phyloP scores from a whole-genome alignment of 1,139 yeast genomes.

The Torulaspora pretoriensis region DNA sequence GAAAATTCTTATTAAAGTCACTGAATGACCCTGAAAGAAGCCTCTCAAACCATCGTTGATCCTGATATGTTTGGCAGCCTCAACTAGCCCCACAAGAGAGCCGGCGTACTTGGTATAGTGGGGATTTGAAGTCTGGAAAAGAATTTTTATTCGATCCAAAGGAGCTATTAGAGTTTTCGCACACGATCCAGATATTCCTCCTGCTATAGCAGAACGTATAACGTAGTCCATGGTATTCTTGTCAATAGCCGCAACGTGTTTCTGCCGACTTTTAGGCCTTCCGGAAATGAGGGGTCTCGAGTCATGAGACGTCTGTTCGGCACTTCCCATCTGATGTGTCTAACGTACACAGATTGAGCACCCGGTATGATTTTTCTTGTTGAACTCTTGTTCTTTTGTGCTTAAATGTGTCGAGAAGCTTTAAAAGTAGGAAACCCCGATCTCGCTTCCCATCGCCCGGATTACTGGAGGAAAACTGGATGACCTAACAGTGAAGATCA shows the following conservation, averaged over 20 bases:
- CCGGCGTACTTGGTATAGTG: slow-evolving; percentile 79
- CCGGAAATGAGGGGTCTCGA: slow-evolving; percentile 2
- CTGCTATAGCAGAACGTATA: slow-evolving; percentile 81
- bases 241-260: slow-evolving; percentile 36
- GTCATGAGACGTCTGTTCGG: slow-evolving; percentile 2
- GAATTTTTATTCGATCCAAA: slow-evolving; percentile 84
- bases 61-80: slow-evolving; percentile 68
- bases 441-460: slow-evolving; percentile 1
- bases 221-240: slow-evolving; percentile 77
- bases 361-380: not conserved
- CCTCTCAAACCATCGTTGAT: slow-evolving; percentile 72
- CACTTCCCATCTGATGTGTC: slow-evolving; percentile 7
- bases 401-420: not conserved
- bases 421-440: slow-evolving; percentile 2
- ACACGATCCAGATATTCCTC: slow-evolving; percentile 93
- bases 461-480: not conserved
- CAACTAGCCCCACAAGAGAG: slow-evolving; percentile 66
- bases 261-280: slow-evolving; percentile 1
- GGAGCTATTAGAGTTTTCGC: slow-evolving; percentile 97
- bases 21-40: slow-evolving; percentile 92
- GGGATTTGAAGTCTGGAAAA: slow-evolving; percentile 93
- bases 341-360: not conserved
- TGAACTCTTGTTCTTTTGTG: not conserved
- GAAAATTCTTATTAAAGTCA: slow-evolving; percentile 81
- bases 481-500: not conserved